A percentile compares a stretch with the other conserved stretches of the same genome.
Evolutionary conservation across 2,329 filamentous ascomycete genomes (phyloP).

Genomic region (Trichoderma koningiopsis): DNA sequence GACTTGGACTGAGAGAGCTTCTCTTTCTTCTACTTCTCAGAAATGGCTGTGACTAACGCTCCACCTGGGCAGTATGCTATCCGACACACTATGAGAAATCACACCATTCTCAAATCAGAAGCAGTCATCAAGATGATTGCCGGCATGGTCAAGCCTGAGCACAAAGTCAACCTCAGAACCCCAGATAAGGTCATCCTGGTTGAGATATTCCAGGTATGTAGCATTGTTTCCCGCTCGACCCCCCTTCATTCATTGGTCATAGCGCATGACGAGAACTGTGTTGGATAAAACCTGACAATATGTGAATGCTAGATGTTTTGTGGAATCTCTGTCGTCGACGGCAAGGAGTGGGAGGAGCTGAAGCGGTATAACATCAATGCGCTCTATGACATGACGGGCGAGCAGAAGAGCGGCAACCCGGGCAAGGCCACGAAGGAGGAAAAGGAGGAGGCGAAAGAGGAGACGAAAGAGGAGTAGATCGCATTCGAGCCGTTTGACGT

Average conservation of each 20-base stretch:
- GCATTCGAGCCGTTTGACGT: not conserved
- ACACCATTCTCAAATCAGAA: slow-evolving; percentile 67
- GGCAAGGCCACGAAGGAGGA: not conserved
- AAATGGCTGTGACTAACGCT: not conserved
- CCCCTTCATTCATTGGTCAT: too few relatives aligned
- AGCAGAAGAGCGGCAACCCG: slow-evolving; percentile 24
- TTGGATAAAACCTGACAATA: not conserved
- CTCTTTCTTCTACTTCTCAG: not conserved
- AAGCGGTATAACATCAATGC: slow-evolving; percentile 80
- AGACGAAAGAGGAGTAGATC: not conserved
- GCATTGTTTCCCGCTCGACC: not conserved
- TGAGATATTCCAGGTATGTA: slow-evolving; percentile 74
- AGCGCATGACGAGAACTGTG: too few relatives aligned
- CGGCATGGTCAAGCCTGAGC: slow-evolving; percentile 62
- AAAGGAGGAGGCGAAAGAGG: not conserved
- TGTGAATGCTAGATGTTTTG: slow-evolving; percentile 62
- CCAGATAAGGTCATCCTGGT: slow-evolving; percentile 79
- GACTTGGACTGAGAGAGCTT: not conserved
- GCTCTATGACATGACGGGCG: slow-evolving; percentile 54
- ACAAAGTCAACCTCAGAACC: slow-evolving; percentile 76
- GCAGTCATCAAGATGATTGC: slow-evolving; percentile 73
- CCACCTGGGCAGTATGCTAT: slow-evolving; percentile 71
- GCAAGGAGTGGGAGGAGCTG: slow-evolving; percentile 68
- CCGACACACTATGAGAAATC: slow-evolving; percentile 73
- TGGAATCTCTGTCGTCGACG: slow-evolving; percentile 77